phyloP scores from a whole-genome alignment of 148 eudicot genomes.

The Amaranthus palmeri region DNA sequence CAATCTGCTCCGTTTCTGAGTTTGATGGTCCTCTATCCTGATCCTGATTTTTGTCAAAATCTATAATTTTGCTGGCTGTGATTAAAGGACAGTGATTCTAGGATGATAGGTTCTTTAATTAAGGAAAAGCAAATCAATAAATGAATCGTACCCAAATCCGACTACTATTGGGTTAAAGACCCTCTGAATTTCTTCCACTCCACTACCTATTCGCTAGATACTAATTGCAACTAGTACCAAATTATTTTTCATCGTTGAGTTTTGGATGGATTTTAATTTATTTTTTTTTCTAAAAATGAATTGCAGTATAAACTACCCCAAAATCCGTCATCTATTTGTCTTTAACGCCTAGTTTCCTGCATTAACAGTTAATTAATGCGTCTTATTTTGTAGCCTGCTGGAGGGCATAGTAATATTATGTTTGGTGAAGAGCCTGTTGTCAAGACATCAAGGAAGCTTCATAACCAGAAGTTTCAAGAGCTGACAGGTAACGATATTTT shows the following conservation, averaged over 20 bases:
- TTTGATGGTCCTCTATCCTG: not conserved
- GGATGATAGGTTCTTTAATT: not conserved
- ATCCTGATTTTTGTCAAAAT: not conserved
- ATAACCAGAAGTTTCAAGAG: conserved; percentile 84
- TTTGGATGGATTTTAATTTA: not conserved
- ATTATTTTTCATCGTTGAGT: no score
- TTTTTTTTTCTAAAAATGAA: not conserved
- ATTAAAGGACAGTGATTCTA: not conserved
- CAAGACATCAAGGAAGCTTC: conserved; percentile 68
- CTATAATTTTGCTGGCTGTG: not conserved
- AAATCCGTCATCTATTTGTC: not conserved
- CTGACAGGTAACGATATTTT: conserved; percentile 83
- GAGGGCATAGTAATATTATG: conserved; percentile 83
- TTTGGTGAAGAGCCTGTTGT: conserved; percentile 72
- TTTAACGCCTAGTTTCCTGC: not conserved
- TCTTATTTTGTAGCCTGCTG: conserved; percentile 60
- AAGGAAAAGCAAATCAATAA: no score
- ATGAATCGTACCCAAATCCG: no score
- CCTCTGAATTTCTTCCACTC: no score
- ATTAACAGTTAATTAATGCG: not conserved
- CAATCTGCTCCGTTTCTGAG: not conserved
- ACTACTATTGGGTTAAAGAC: no score
- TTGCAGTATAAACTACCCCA: no score
- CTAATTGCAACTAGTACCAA: no score
- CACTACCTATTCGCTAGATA: no score